Conservation (phyloP, 2,329 filamentous ascomycete species). For the Diaporthe nobilis region DNA sequence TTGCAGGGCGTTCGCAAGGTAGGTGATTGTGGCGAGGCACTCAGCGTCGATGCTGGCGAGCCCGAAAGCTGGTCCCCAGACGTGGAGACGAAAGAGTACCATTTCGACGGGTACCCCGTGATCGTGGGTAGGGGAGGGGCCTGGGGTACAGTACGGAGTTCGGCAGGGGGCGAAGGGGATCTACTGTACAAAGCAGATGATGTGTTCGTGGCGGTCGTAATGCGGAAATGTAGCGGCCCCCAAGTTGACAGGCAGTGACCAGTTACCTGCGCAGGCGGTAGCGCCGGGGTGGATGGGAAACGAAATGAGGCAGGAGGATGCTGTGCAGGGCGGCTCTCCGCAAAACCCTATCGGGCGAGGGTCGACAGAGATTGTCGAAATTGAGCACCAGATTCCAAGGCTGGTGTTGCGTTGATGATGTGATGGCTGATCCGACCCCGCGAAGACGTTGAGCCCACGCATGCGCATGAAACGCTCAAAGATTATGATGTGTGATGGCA, state of each 20-base stretch:
- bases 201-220: not conserved
- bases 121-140: slow-evolving; percentile 9
- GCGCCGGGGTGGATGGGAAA: slow-evolving; percentile 2
- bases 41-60: slow-evolving; percentile 93
- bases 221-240: slow-evolving; percentile 2
- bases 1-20: slow-evolving; percentile 76
- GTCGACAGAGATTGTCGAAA: slow-evolving; percentile 34
- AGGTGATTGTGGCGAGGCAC: slow-evolving; percentile 87
- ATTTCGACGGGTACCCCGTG: slow-evolving; percentile 45
- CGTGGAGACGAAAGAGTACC: slow-evolving; percentile 78
- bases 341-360: slow-evolving; percentile 34
- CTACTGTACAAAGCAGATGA: not conserved
- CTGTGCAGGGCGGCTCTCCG: slow-evolving; percentile 32
- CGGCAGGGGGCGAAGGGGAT: slow-evolving; percentile 11
- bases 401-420: slow-evolving; percentile 25
- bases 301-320: slow-evolving; percentile 35
- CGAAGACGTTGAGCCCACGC: not conserved
- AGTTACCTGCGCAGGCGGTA: slow-evolving; percentile 28
- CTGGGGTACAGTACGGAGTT: slow-evolving; percentile 18
- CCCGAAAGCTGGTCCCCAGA: slow-evolving; percentile 91
- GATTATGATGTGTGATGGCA: slow-evolving; percentile 30
- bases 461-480: slow-evolving; percentile 26
- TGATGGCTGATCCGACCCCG: slow-evolving; percentile 21
- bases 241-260: not conserved
- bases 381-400: not conserved